These are phyloP conservation scores for Avena insularis DNA, from an alignment of 176 grass and related monocot species.

Conservation along the genomic window DNA sequence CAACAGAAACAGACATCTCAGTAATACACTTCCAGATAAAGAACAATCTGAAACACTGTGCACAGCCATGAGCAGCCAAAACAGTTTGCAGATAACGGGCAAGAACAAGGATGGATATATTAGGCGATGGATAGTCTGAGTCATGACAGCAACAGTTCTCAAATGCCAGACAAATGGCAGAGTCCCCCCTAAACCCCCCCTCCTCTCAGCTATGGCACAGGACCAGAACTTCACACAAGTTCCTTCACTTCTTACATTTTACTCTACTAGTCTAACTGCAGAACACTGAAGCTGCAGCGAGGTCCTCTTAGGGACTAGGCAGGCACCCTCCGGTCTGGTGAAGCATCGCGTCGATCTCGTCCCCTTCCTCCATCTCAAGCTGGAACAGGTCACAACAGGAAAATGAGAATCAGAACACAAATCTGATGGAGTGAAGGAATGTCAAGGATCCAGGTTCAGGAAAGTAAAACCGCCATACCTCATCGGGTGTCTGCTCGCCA, in stretches of 20 bases:
- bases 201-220: conserved; percentile 25
- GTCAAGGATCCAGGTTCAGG: background rate
- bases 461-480: conserved; percentile 26
- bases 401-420: background rate
- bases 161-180: background rate
- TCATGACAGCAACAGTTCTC: conserved; percentile 18
- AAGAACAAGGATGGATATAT: conserved; percentile 20
- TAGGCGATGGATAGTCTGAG: conserved; percentile 18
- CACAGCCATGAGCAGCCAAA: background rate
- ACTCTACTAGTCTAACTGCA: background rate
- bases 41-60: background rate
- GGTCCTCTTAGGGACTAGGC: background rate
- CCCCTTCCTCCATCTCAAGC: conserved; percentile 94
- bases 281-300: background rate
- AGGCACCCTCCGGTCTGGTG: conserved; percentile 77
- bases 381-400: conserved; percentile 19
- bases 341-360: conserved; percentile 89
- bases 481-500: conserved; percentile 83
- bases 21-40: background rate
- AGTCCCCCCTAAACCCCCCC: background rate
- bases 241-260: conserved; percentile 22
- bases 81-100: background rate
- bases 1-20: too few species aligned
- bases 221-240: conserved; percentile 51
- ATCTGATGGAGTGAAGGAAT: background rate